Evolutionary conservation across 129 eudicot species (phyloP), one percentile per base, ranked within the genome.

Genomic region (Flaveria brownii): DNA sequence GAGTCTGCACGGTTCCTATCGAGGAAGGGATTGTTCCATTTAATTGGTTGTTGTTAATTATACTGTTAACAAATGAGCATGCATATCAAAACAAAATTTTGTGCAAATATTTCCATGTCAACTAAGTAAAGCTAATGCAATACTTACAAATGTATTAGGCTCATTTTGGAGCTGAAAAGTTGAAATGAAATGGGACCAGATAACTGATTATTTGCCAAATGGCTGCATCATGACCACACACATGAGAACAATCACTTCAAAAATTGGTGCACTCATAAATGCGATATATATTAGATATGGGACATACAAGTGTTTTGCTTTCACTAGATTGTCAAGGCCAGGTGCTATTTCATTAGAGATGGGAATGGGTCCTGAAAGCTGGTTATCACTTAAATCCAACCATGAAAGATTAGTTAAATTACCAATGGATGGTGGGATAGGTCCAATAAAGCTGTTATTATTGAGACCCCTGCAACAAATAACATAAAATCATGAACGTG

Each of bases 231-330:
- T 18, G 65, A 52, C 71, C 54, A 20, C 55, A 20, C 6, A 9
- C 15, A 45, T 68, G 23, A 62, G 22, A 30, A 52, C 47, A 66
- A 46, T 41, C 9, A 67, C 16, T 17, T 23, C 3, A 46, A 47
- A n/a, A 60, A 9, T 17, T 33, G 33, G 33, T 63, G 71, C 12
- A 42, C 6, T 8, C 50, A 74, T 0, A 17, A 62, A 42, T 51
- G 4, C 26, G 20, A 49, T 36, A 13, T 33, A 52, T 18, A 45
- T 13, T n/a, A 49, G 28, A 77, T 17, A 81, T n/a, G 78, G 13
- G 23, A 70, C 95, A 74, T 89, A 94, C 98, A 91, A 89, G 89
- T 94, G 98, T 72, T 56, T 84, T 8, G 98, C 88, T 3, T 77
- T 81, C 70, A 57, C 72, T 65, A 93, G 80, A 86, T n/a, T 75